A percentile compares a stretch with the other conserved stretches of the same genome.
phyloP scores from a whole-genome alignment of 176 grass and related monocot species.

The Oryza nivara region DNA sequence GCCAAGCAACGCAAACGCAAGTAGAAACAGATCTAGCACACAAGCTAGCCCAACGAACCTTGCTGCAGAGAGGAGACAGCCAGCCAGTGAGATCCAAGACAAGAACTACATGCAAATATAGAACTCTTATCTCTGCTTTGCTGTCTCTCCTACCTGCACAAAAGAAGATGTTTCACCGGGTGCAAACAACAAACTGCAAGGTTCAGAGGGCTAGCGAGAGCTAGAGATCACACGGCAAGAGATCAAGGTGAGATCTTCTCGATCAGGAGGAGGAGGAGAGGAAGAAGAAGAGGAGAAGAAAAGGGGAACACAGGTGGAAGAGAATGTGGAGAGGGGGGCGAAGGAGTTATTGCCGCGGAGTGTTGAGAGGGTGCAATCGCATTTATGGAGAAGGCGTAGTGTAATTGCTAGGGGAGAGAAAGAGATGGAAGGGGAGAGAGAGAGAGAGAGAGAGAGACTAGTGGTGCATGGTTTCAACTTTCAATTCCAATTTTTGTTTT shows the following conservation, averaged over 20 bases:
- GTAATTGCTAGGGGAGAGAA: constrained; percentile 60
- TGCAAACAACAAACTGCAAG: constrained; percentile 29
- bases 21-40: constrained; percentile 62
- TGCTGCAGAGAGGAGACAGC: neutral
- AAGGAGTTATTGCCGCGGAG: constrained; percentile 93
- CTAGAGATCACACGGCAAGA: constrained; percentile 29
- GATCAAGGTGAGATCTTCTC: constrained; percentile 16
- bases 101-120: constrained; percentile 36
- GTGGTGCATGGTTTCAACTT: constrained; percentile 16
- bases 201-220: constrained; percentile 43
- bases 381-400: constrained; percentile 89
- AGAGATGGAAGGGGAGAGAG: constrained; percentile 30
- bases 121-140: constrained; percentile 38
- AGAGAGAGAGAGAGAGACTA: constrained; percentile 33
- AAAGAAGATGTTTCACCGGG: constrained; percentile 26
- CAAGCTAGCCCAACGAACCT: constrained; percentile 39
- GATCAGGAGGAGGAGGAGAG: constrained; percentile 18
- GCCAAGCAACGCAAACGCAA: constrained; percentile 46
- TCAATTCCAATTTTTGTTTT: neutral
- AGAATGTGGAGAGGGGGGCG: constrained; percentile 67
- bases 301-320: constrained; percentile 65
- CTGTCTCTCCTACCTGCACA: neutral
- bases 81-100: constrained; percentile 52
- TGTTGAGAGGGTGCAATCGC: constrained; percentile 96
- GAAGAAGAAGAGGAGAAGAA: constrained; percentile 48